phyloP scores from a whole-genome alignment of 352 stramenopile species.

The Elongisporangium anandrum region DNA sequence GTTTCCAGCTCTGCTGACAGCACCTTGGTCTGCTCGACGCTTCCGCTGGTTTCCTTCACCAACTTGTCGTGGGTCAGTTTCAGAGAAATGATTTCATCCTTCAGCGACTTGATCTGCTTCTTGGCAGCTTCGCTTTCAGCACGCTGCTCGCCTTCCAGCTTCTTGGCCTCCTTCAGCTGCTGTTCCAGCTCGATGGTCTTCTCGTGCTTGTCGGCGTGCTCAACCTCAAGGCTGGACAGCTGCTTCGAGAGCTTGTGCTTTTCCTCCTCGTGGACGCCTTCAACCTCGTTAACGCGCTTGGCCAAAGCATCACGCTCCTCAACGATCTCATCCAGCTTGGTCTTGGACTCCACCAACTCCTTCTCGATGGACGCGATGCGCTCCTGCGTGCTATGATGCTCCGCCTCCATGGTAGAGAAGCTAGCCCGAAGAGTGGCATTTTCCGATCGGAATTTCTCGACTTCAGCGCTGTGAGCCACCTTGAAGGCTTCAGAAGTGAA shows the following conservation, averaged over 20 bases:
- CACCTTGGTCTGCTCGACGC: conserved; percentile 26
- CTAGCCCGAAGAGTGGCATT: conserved; percentile 19
- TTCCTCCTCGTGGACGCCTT: conserved; percentile 23
- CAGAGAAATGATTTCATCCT: conserved; percentile 45
- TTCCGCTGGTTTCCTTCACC: conserved; percentile 18
- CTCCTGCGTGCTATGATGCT: conserved; percentile 11
- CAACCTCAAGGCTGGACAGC: conserved; percentile 22
- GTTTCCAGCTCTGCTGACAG: conserved; percentile 27
- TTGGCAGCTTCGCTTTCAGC: conserved; percentile 36
- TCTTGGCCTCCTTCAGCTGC: conserved; percentile 12
- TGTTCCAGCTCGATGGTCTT: conserved; percentile 18
- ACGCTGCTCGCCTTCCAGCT: background rate
- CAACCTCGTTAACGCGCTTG: conserved; percentile 11
- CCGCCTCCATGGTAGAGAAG: conserved; percentile 15
- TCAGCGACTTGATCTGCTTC: conserved; percentile 31
- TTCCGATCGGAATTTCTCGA: conserved; percentile 6
- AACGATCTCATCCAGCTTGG: conserved; percentile 5
- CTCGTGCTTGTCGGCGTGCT: conserved; percentile 10
- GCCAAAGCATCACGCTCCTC: conserved; percentile 1
- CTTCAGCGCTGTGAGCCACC: conserved; percentile 3
- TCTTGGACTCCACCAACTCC: conserved; percentile 18
- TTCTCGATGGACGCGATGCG: conserved; percentile 25
- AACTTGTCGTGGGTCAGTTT: conserved; percentile 39
- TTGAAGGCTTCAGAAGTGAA: conserved; percentile 3
- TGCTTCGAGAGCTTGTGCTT: conserved; percentile 20